Conservation (phyloP, 495 filamentous ascomycete genomes). For the Venustampulla echinocandica region DNA sequence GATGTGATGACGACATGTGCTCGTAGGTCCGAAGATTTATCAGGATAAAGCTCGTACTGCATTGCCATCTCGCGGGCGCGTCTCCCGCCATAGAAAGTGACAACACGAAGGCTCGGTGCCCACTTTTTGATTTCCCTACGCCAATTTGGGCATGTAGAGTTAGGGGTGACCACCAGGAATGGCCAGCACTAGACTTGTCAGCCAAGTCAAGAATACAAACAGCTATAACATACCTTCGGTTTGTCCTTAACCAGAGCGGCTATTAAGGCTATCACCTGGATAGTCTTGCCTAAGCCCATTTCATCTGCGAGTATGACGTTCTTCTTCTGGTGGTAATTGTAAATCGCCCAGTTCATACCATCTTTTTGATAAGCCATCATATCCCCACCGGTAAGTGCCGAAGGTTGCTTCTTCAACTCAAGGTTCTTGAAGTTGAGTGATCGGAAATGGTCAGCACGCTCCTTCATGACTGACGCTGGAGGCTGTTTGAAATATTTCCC, state of each 20-base stretch:
- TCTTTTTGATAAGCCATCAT: constrained; percentile 93
- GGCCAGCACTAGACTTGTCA: constrained; percentile 59
- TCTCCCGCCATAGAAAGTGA: constrained; percentile 77
- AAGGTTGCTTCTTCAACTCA: constrained; percentile 64
- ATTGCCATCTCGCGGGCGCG: constrained; percentile 60
- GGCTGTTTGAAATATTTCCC: constrained; percentile 57
- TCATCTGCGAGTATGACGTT: constrained; percentile 97
- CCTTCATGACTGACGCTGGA: constrained; percentile 44
- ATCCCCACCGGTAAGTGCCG: constrained; percentile 62
- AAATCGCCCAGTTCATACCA: constrained; percentile 95
- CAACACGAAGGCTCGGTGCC: constrained; percentile 77
- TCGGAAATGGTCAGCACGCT: constrained; percentile 54
- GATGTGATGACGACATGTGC: constrained; percentile 93
- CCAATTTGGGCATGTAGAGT: constrained; percentile 95
- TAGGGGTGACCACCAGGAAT: constrained; percentile 87
- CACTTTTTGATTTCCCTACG: constrained; percentile 92
- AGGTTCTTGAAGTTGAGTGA: constrained; percentile 56
- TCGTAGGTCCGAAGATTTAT: constrained; percentile 43
- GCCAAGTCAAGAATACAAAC: not conserved
- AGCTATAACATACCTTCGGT: constrained; percentile 35
- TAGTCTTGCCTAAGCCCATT: constrained; percentile 98
- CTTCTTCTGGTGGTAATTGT: constrained; percentile 68
- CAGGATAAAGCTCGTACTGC: constrained; percentile 76
- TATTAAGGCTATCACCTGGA: constrained; percentile 83
- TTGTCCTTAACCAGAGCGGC: constrained; percentile 63